These are phyloP conservation scores for Nyctanthes arbortristis DNA, from an alignment of 257 asterid species.

Conservation along the genomic window DNA sequence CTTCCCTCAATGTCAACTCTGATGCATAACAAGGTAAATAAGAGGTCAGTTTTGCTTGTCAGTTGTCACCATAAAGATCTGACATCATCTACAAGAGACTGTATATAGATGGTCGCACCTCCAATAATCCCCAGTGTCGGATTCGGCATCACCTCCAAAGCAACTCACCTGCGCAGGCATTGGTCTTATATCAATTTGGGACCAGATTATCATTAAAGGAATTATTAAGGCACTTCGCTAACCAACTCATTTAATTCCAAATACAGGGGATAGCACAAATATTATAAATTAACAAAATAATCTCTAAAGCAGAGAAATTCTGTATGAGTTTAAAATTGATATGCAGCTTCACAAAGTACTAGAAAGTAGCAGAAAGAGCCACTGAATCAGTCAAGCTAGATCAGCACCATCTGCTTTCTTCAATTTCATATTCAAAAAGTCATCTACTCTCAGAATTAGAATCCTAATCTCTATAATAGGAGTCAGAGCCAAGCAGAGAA, in stretches of 20 bases:
- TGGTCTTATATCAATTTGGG: conserved; percentile 10
- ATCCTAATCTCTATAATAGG: not conserved
- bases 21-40: conserved; percentile 16
- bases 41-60: conserved; percentile 9
- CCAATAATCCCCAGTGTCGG: conserved; percentile 97
- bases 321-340: not conserved
- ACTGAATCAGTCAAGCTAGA: not conserved
- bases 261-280: not conserved
- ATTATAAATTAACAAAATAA: too few species aligned
- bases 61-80: not conserved
- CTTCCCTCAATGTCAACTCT: conserved; percentile 95
- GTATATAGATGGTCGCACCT: conserved; percentile 43
- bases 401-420: not conserved
- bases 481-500: not conserved
- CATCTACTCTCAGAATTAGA: not conserved
- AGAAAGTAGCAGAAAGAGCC: not conserved
- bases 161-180: conserved; percentile 75
- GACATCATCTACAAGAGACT: not conserved
- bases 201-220: not conserved
- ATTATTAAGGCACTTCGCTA: conserved; percentile 12
- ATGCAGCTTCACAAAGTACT: not conserved
- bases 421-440: not conserved
- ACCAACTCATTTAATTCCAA: not conserved
- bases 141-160: conserved; percentile 78
- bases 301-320: not conserved